These are phyloP conservation scores for Lentinula edodes DNA, from an alignment of 768 basidiomycete species.

Conservation along the genomic window DNA sequence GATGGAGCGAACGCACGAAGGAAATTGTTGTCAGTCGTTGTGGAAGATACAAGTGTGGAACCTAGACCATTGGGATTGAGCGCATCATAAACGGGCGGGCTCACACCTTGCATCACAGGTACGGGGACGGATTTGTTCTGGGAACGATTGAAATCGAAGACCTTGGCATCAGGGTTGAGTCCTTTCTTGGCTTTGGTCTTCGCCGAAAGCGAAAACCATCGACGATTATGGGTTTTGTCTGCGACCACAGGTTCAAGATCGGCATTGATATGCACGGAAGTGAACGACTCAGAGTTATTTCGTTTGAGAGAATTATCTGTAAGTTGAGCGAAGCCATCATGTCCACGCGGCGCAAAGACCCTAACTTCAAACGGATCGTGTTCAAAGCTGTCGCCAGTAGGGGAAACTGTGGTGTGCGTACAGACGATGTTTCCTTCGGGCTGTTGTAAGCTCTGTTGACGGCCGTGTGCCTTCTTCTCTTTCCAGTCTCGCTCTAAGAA, in stretches of 20 bases:
- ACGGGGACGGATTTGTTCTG: constrained; percentile 10
- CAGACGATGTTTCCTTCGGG: not conserved
- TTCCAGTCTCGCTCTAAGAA: constrained; percentile 52
- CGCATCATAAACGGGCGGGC: constrained; percentile 39
- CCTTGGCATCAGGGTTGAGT: constrained; percentile 84
- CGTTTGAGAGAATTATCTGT: constrained; percentile 27
- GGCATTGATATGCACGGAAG: constrained; percentile 7
- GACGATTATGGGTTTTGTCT: constrained; percentile 31
- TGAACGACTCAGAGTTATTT: constrained; percentile 29
- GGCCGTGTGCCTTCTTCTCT: constrained; percentile 6
- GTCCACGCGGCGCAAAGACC: constrained; percentile 22
- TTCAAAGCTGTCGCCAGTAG: constrained; percentile 23
- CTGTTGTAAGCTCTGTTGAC: constrained; percentile 1
- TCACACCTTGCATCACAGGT: constrained; percentile 10
- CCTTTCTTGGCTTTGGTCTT: constrained; percentile 55
- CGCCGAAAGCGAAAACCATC: constrained; percentile 41
- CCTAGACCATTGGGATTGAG: constrained; percentile 58
- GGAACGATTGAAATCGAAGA: constrained; percentile 54
- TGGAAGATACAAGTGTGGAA: constrained; percentile 24
- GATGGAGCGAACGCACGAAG: constrained; percentile 86
- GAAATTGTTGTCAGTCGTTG: constrained; percentile 42
- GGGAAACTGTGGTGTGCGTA: not conserved
- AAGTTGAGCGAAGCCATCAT: constrained; percentile 16
- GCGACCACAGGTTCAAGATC: constrained; percentile 15
- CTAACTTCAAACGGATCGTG: constrained; percentile 46